Base-by-base conservation (phyloP, 2,329 filamentous ascomycete species). In the Trichoderma afroharzianum region DNA sequence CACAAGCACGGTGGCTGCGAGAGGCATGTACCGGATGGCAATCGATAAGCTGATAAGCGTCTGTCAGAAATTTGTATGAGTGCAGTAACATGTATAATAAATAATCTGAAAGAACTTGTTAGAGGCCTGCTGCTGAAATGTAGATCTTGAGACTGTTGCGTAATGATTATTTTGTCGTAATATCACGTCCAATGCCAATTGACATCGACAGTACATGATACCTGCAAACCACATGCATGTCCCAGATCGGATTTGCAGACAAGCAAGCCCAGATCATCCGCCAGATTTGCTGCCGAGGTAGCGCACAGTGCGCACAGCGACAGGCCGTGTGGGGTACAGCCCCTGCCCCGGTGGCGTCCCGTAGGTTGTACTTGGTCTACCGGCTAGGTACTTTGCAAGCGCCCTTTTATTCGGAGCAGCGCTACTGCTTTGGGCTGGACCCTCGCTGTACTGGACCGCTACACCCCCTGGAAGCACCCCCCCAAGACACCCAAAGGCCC, bases 351-450 rank as follows among this genome's bases (percentile, higher is more conserved):
- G 53, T 68, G 66, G 66, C 66, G 66, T 33, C 36, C 55, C 66
- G 55, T 28, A 61, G 28, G 28, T 15, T 26, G 30, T 33, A 53
- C 47, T 21, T 39, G 36, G 36, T 39, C 39, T 43, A 43, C 39
- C 39, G 15, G 39, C 43, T 50, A 21, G 14, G 33, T 11, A 32
- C 55, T 43, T 47, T 62, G 43, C 55, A 69, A 61, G 67, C 55
- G 59, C 55, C 15, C 30, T 21, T 64, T 66, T 33, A 18, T 33
- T 72, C 71, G 71, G 71, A 69, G 71, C 71, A 63, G 71, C 64
- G 71, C 58, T 72, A 53, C 71, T 61, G 6, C 28, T 61, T 69
- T 70, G 53, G 71, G 71, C 61, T 66, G 62, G 53, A 53, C 68
- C 61, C 67, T 69, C 67, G 21, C 53, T 71, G 24, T 26, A 61